Evolutionary conservation across 1,139 yeast genomes (phyloP).

Genomic region (Lodderomyces elongisporus): DNA sequence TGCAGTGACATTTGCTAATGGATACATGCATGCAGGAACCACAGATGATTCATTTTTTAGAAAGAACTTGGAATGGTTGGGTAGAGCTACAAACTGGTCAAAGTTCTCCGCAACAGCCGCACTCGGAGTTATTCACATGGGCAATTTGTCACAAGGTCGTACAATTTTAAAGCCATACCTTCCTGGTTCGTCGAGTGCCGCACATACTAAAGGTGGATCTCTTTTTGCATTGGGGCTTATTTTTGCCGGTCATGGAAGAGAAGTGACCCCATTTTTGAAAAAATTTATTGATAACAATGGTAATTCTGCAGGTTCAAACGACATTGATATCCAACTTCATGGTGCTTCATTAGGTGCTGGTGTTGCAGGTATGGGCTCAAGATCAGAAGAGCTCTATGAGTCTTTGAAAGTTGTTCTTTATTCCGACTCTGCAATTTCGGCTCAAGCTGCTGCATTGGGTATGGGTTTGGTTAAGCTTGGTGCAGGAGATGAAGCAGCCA

Average conservation of each 20-base stretch:
- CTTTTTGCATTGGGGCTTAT: slow-evolving; percentile 89
- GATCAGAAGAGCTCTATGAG: slow-evolving; percentile 69
- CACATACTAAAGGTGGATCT: slow-evolving; percentile 94
- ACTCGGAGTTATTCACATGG: slow-evolving; percentile 93
- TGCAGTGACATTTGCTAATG: slow-evolving; percentile 92
- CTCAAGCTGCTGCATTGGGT: slow-evolving; percentile 94
- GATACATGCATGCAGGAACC: slow-evolving; percentile 94
- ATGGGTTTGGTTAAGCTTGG: slow-evolving; percentile 98
- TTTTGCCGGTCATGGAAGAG: slow-evolving; percentile 94
- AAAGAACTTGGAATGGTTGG: slow-evolving; percentile 90
- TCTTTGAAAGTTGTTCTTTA: slow-evolving; percentile 80
- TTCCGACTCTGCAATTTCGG: slow-evolving; percentile 89
- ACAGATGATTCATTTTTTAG: slow-evolving; percentile 92
- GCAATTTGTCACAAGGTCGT: slow-evolving; percentile 88
- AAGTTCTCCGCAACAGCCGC: slow-evolving; percentile 98
- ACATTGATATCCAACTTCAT: slow-evolving; percentile 82
- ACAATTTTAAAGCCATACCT: slow-evolving; percentile 84
- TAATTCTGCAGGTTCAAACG: slow-evolving; percentile 62
- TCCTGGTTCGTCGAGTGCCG: slow-evolving; percentile 76
- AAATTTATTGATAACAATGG: slow-evolving; percentile 68
- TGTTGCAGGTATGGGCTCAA: slow-evolving; percentile 95
- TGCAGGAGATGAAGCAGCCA: slow-evolving; percentile 70
- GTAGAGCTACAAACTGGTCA: slow-evolving; percentile 97
- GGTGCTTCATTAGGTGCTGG: slow-evolving; percentile 97
- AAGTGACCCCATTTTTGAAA: slow-evolving; percentile 75